Conservation (phyloP, 2,329 filamentous ascomycete genomes). For the Fusarium compactum region DNA sequence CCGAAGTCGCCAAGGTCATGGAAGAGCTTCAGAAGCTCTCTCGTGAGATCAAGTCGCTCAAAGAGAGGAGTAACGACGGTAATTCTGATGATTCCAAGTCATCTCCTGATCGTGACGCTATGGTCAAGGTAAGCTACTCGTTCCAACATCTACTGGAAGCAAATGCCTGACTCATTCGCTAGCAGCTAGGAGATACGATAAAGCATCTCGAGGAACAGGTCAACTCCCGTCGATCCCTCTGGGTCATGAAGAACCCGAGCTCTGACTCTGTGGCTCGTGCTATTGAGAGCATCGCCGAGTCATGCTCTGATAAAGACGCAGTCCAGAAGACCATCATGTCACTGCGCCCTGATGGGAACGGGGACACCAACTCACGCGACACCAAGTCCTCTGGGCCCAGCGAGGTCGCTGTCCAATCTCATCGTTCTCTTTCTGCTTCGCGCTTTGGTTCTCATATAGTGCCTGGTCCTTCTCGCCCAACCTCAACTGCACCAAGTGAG, state of each 20-base stretch:
- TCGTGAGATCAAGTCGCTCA: constrained; percentile 48
- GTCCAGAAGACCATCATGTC: constrained; percentile 48
- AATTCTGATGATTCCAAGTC: constrained; percentile 32
- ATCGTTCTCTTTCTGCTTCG: constrained; percentile 45
- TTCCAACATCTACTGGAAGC: too few species aligned
- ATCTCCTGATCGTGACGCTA: constrained; percentile 40
- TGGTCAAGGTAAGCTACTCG: constrained; percentile 49
- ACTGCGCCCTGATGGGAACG: constrained; percentile 34
- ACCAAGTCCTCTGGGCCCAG: constrained; percentile 35
- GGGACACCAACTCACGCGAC: constrained; percentile 22
- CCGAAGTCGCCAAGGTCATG: constrained; percentile 46
- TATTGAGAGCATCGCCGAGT: constrained; percentile 50
- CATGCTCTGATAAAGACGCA: constrained; percentile 46
- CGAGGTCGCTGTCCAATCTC: constrained; percentile 28
- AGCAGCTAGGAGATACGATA: constrained; percentile 52
- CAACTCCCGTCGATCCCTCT: constrained; percentile 53
- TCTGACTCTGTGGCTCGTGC: constrained; percentile 49
- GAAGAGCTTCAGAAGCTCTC: constrained; percentile 47
- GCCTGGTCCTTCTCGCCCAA: constrained; percentile 48
- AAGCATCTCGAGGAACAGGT: constrained; percentile 54
- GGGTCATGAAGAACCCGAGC: constrained; percentile 52
- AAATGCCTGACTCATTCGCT: neutral
- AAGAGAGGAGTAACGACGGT: constrained; percentile 41
- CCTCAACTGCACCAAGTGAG: constrained; percentile 45
- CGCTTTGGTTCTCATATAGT: constrained; percentile 50